Conservation (phyloP, 1,284 basidiomycete species). For the Chiua sp. region DNA sequence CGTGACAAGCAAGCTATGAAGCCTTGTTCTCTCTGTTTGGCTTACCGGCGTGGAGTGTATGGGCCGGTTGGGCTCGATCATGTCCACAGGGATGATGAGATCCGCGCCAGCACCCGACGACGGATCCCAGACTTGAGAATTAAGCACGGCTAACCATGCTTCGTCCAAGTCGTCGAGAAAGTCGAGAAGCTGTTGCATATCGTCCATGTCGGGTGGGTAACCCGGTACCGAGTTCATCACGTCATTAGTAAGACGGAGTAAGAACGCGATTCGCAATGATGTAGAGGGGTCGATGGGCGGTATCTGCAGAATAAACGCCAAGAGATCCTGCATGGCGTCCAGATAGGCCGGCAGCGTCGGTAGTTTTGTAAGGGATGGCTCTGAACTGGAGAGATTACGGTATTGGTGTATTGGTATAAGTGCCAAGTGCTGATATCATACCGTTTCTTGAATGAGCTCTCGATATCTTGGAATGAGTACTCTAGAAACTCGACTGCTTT, state of each 20-base stretch:
- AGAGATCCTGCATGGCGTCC: slow-evolving; percentile 54
- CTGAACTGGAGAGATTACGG: slow-evolving; percentile 44
- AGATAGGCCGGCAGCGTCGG: slow-evolving; percentile 63
- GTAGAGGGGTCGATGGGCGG: slow-evolving; percentile 73
- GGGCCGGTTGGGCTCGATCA: slow-evolving; percentile 22
- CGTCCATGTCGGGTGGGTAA: slow-evolving; percentile 51
- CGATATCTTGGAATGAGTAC: slow-evolving; percentile 63
- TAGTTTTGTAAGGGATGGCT: slow-evolving; percentile 50
- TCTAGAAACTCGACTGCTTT: slow-evolving; percentile 68
- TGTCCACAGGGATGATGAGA: slow-evolving; percentile 44
- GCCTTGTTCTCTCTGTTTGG: slow-evolving; percentile 70
- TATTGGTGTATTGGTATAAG: too few relatives aligned
- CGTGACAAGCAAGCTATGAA: slow-evolving; percentile 65
- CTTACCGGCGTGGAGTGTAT: slow-evolving; percentile 52
- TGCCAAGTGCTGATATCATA: slow-evolving; percentile 36
- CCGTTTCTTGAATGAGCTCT: slow-evolving; percentile 75
- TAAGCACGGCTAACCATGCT: slow-evolving; percentile 70
- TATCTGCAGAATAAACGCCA: slow-evolving; percentile 69
- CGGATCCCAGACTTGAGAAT: slow-evolving; percentile 67
- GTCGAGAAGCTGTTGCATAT: slow-evolving; percentile 58
- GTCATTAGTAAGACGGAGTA: slow-evolving; percentile 75
- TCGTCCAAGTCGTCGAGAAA: slow-evolving; percentile 74
- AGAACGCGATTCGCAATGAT: slow-evolving; percentile 62
- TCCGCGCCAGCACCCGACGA: slow-evolving; percentile 51
- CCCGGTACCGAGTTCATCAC: slow-evolving; percentile 61